Percentiles rank a stretch among this genome's conserved stretches.
Evolutionary conservation across 129 eudicot genomes (phyloP).

Genomic region (Escallonia herrerae): DNA sequence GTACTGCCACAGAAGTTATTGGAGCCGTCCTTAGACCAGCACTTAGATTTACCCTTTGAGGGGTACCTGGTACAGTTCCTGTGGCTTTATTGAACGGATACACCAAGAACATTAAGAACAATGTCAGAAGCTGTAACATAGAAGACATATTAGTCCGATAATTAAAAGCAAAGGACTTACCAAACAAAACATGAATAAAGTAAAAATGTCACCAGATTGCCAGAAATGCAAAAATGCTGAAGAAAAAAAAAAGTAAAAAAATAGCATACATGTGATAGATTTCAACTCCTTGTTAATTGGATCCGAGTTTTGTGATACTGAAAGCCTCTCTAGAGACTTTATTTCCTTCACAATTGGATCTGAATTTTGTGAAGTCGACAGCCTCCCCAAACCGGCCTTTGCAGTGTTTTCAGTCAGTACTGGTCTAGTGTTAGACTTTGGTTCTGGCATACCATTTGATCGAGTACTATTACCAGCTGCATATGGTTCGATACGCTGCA

Average conservation of each 20-base stretch:
- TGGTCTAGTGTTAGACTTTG: constrained; percentile 47
- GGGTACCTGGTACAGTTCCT: constrained; percentile 49
- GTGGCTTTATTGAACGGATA: constrained; percentile 48
- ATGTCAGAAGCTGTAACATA: background rate
- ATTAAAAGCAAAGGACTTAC: background rate
- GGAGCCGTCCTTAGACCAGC: constrained; percentile 45
- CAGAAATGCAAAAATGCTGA: background rate
- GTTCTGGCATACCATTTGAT: constrained; percentile 49
- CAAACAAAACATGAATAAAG: background rate
- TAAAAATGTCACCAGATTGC: background rate
- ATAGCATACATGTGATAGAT: constrained; percentile 54
- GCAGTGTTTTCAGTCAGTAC: constrained; percentile 41
- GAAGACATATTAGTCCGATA: background rate
- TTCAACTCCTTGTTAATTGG: constrained; percentile 50
- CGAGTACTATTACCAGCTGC: constrained; percentile 29
- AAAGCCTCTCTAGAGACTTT: constrained; percentile 58
- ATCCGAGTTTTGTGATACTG: constrained; percentile 55
- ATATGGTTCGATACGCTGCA: constrained; percentile 82
- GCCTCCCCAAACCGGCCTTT: constrained; percentile 54
- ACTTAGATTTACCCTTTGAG: constrained; percentile 49
- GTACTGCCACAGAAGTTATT: constrained; percentile 32
- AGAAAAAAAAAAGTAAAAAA: constrained; percentile 1
- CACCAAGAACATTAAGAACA: background rate
- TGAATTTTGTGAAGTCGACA: constrained; percentile 63
- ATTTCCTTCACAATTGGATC: constrained; percentile 64